Evolutionary conservation across 2,329 filamentous ascomycete genomes (phyloP).

Genomic region (Pseudocercospora cruenta): DNA sequence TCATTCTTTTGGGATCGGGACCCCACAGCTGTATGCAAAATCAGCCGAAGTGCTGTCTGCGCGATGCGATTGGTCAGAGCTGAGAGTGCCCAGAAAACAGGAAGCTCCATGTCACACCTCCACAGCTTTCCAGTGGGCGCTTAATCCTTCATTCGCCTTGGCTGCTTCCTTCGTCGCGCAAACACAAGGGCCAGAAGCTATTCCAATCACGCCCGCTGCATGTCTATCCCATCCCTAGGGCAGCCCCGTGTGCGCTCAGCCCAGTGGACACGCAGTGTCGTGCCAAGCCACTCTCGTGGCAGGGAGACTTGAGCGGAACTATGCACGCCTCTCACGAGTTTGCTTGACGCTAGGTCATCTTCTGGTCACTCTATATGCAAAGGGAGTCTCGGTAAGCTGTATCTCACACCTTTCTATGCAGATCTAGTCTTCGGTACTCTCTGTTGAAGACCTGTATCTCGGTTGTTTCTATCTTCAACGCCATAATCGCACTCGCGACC

Average conservation of each 20-base stretch:
- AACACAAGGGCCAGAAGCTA: conserved; percentile 16
- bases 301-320: neutral
- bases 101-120: neutral
- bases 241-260: conserved; percentile 5
- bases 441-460: neutral
- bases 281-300: conserved; percentile 8
- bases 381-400: neutral
- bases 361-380: neutral
- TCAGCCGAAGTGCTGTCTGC: conserved; percentile 3
- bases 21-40: neutral
- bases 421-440: neutral
- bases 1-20: neutral
- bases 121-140: conserved; percentile 15
- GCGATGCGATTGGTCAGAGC: conserved; percentile 10
- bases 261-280: conserved; percentile 11
- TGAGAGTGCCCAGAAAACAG: neutral
- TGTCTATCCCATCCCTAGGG: conserved; percentile 7
- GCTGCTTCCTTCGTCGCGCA: conserved; percentile 19
- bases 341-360: neutral
- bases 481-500: neutral
- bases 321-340: neutral
- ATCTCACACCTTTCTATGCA: neutral
- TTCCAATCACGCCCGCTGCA: conserved; percentile 23
- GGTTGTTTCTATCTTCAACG: neutral
- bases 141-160: conserved; percentile 21